These are phyloP conservation scores for Hypoxylon sp. DNA, from an alignment of 2,329 filamentous ascomycete species.

Conservation along the genomic window DNA sequence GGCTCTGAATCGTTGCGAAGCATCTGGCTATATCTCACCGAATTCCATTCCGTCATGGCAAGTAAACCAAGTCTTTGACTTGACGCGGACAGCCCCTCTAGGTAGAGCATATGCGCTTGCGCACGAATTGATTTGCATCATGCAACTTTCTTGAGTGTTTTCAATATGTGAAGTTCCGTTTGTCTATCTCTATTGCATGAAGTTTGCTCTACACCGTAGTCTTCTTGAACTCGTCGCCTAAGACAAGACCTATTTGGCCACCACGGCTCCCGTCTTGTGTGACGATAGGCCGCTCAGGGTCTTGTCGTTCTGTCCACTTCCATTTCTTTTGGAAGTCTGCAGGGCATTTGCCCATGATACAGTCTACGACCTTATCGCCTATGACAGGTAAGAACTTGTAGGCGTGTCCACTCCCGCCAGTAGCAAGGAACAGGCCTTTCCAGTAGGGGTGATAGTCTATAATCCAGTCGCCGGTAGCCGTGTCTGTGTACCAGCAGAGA, in stretches of 20 bases:
- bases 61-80: constrained; percentile 3
- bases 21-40: constrained; percentile 15
- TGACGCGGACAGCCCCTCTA: constrained; percentile 15
- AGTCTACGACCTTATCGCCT: constrained; percentile 67
- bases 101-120: constrained; percentile 31
- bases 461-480: constrained; percentile 74
- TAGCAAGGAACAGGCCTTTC: constrained; percentile 66
- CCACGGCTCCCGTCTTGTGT: constrained; percentile 64
- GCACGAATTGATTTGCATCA: background rate
- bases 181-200: too few species aligned
- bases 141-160: constrained; percentile 31
- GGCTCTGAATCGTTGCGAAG: constrained; percentile 6
- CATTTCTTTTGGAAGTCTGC: constrained; percentile 64
- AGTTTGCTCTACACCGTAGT: background rate
- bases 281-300: constrained; percentile 49
- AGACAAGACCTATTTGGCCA: constrained; percentile 55
- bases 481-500: constrained; percentile 81
- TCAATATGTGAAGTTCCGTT: constrained; percentile 44
- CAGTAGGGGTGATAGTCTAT: constrained; percentile 72
- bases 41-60: constrained; percentile 12
- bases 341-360: constrained; percentile 56
- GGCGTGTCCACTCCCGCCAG: constrained; percentile 69
- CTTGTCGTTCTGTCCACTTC: constrained; percentile 68
- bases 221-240: constrained; percentile 47
- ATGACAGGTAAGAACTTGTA: constrained; percentile 76